Conservation (phyloP, 2,329 filamentous ascomycete species). For the Aspergillus arachidicola region DNA sequence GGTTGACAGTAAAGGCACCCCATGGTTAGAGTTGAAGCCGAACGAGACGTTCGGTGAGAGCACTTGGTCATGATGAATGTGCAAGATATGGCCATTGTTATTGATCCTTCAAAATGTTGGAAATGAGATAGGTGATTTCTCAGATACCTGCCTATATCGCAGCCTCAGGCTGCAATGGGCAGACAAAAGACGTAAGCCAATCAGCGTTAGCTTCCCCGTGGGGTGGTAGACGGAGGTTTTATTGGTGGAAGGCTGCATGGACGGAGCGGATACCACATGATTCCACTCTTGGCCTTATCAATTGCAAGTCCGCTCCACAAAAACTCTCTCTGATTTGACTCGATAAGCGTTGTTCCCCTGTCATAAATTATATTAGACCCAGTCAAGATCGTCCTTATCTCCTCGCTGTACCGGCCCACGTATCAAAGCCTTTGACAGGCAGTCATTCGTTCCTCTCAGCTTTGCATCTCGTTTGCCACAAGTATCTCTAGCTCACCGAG, state of each 20-base stretch:
- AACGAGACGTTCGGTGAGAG: slow-evolving; percentile 20
- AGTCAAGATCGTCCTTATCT: slow-evolving; percentile 1
- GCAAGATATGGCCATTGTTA: background rate
- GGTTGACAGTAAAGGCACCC: slow-evolving; percentile 37
- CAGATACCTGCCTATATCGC: background rate
- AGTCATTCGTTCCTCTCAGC: background rate
- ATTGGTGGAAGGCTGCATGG: slow-evolving; percentile 2
- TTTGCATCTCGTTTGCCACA: background rate
- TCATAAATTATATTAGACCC: slow-evolving; percentile 3
- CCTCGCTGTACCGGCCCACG: background rate
- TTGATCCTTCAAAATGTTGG: background rate
- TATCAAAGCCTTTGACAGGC: background rate
- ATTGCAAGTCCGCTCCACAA: background rate
- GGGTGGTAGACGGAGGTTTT: background rate
- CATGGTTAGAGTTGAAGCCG: slow-evolving; percentile 18
- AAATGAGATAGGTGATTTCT: background rate
- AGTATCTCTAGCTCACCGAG: background rate
- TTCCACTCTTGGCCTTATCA: slow-evolving; percentile 7
- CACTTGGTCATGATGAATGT: slow-evolving; percentile 12
- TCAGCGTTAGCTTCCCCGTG: slow-evolving; percentile 2
- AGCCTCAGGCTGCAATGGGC: background rate
- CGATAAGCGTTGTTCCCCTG: background rate
- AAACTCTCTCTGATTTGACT: background rate
- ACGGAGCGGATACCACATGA: background rate
- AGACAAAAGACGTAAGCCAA: background rate